A percentile compares a stretch with the other conserved stretches of the same genome.
phyloP scores from a whole-genome alignment of 257 asterid genomes.

The Rauvolfia tetraphylla region DNA sequence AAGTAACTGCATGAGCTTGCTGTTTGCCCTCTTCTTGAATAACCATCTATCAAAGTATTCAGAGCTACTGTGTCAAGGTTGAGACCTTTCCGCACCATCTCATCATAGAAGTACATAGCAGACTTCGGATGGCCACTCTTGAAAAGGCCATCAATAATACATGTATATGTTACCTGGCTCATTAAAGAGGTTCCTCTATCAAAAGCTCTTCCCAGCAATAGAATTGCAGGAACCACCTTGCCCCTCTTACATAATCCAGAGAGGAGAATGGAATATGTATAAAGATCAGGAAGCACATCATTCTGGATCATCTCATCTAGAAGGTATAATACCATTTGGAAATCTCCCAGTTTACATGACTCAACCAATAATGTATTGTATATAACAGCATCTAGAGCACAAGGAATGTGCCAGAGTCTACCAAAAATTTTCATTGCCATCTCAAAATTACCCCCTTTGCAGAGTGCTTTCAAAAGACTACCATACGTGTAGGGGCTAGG shows the following conservation, averaged over 20 bases:
- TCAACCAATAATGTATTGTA: slow-evolving; percentile 65
- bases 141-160: slow-evolving; percentile 65
- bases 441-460: slow-evolving; percentile 54
- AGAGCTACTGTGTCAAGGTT: slow-evolving; percentile 55
- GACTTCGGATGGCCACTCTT: slow-evolving; percentile 61
- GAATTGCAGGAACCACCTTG: slow-evolving; percentile 57
- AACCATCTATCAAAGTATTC: slow-evolving; percentile 70
- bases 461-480: slow-evolving; percentile 66
- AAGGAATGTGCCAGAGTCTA: slow-evolving; percentile 42
- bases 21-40: slow-evolving; percentile 54
- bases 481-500: slow-evolving; percentile 66
- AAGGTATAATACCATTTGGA: slow-evolving; percentile 40
- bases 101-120: slow-evolving; percentile 54
- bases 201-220: slow-evolving; percentile 47
- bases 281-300: slow-evolving; percentile 56
- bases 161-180: slow-evolving; percentile 58
- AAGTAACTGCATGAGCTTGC: slow-evolving; percentile 35
- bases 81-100: slow-evolving; percentile 42
- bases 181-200: slow-evolving; percentile 41
- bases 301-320: slow-evolving; percentile 58
- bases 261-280: slow-evolving; percentile 52
- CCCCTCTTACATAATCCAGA: slow-evolving; percentile 65
- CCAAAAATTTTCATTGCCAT: slow-evolving; percentile 53
- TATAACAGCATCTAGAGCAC: slow-evolving; percentile 38
- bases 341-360: slow-evolving; percentile 49